Percentiles rank a stretch among this genome's conserved stretches.
Evolutionary conservation across 2,329 filamentous ascomycete genomes (phyloP).

Genomic region (Biscogniauxia sp.): DNA sequence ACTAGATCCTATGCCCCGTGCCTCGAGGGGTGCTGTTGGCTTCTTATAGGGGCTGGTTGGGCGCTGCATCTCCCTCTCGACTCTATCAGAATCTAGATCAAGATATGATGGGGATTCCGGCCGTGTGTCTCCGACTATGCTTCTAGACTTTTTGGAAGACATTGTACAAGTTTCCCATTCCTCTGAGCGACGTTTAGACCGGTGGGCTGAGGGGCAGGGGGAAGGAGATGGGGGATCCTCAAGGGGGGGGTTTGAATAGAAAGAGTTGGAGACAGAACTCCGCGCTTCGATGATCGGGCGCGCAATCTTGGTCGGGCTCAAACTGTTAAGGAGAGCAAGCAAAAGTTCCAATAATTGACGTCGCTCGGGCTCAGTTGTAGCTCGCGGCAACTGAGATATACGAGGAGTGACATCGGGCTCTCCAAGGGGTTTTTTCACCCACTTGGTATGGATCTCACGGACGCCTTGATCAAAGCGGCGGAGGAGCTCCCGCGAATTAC

Average conservation of each 20-base stretch:
- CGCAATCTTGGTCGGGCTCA: slow-evolving; percentile 11
- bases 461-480: slow-evolving; percentile 21
- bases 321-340: slow-evolving; percentile 20
- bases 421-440: slow-evolving; percentile 27
- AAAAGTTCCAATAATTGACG: slow-evolving; percentile 22
- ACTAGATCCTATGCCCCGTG: slow-evolving; percentile 3
- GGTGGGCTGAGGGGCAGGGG: slow-evolving; percentile 15
- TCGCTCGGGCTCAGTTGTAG: slow-evolving; percentile 26
- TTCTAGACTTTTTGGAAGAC: slow-evolving; percentile 22
- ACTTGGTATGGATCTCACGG: slow-evolving; percentile 25
- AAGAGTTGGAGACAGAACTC: neutral
- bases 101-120: slow-evolving; percentile 22
- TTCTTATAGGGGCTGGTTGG: slow-evolving; percentile 20
- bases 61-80: slow-evolving; percentile 11
- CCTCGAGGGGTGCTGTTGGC: slow-evolving; percentile 6
- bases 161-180: slow-evolving; percentile 16
- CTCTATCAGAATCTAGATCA: slow-evolving; percentile 18
- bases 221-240: slow-evolving; percentile 17
- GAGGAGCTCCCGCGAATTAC: slow-evolving; percentile 16
- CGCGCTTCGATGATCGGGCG: slow-evolving; percentile 4
- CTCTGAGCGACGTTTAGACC: slow-evolving; percentile 26
- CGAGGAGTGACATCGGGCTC: slow-evolving; percentile 22
- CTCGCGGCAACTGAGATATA: slow-evolving; percentile 19
- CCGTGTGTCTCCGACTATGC: slow-evolving; percentile 13
- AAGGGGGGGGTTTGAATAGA: slow-evolving; percentile 1